Evolutionary conservation across 441 rosid genomes (phyloP).

Genomic region (Rhodomyrtus psidioides): DNA sequence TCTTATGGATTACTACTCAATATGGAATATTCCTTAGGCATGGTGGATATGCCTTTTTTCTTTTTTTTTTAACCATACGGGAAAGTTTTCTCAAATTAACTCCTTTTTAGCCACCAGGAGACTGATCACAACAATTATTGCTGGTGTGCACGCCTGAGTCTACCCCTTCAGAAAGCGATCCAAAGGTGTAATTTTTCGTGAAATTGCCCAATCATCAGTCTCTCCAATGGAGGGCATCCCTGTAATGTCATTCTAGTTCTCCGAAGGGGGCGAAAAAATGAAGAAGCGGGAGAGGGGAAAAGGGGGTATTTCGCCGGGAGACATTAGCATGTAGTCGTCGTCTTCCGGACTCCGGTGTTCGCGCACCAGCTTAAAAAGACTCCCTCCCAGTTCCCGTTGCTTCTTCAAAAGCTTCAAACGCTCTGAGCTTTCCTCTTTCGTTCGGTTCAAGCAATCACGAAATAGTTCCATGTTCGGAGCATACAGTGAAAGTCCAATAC

Average conservation of each 20-base stretch:
- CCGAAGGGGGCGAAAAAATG: background rate
- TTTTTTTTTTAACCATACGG: too few relatives aligned
- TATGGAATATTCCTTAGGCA: too few relatives aligned
- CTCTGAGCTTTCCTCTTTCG: background rate
- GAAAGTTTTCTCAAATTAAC: accelerated
- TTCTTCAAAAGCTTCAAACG: background rate
- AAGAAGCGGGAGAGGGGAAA: background rate
- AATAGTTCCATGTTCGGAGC: too few relatives aligned
- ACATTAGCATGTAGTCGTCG: background rate
- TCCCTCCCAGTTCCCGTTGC: background rate
- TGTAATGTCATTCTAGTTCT: background rate
- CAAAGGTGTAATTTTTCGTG: background rate
- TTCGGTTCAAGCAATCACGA: background rate
- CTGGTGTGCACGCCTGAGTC: background rate
- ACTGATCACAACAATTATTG: background rate
- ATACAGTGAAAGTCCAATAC: too few relatives aligned
- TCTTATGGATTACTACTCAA: too few relatives aligned
- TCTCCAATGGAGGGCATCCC: background rate
- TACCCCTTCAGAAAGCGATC: background rate
- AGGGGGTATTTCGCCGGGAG: background rate
- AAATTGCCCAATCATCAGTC: background rate
- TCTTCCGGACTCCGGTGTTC: too few relatives aligned
- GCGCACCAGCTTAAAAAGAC: background rate
- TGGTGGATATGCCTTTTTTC: too few relatives aligned
- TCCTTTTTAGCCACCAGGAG: background rate